These are phyloP conservation scores for Backusella liffmaniae DNA, from an alignment of 192 early-diverging fungal species.

Conservation along the genomic window DNA sequence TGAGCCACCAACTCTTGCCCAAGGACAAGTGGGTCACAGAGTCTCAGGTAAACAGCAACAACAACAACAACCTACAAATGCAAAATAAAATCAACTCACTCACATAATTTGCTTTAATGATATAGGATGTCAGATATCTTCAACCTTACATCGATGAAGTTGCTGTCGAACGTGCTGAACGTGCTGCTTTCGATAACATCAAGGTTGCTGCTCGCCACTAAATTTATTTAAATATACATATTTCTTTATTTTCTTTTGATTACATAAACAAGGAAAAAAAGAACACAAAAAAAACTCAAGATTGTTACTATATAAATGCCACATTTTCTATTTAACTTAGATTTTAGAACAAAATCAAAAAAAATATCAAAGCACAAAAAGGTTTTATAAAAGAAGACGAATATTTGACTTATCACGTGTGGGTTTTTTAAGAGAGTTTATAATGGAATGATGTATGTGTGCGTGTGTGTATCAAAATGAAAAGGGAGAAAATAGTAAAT, in stretches of 20 bases:
- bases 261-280: constrained; percentile 4
- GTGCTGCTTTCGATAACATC: constrained; percentile 69
- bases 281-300: neutral
- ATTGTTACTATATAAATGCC: neutral
- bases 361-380: neutral
- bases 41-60: constrained; percentile 55
- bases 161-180: constrained; percentile 75
- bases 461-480: neutral
- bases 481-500: neutral
- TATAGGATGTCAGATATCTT: constrained; percentile 83
- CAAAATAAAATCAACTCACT: neutral
- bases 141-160: constrained; percentile 79
- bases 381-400: neutral
- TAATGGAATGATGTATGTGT: neutral
- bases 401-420: neutral
- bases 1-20: constrained; percentile 69
- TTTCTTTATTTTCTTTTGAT: neutral
- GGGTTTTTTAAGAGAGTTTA: neutral
- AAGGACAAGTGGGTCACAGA: constrained; percentile 73
- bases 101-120: constrained; percentile 15
- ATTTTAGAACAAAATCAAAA: neutral
- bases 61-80: neutral
- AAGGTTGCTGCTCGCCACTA: constrained; percentile 25
- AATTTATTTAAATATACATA: constrained; percentile 4
- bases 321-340: neutral